phyloP scores from a whole-genome alignment of 2,329 filamentous ascomycete genomes.

The Ophiostoma triangulosporum region DNA sequence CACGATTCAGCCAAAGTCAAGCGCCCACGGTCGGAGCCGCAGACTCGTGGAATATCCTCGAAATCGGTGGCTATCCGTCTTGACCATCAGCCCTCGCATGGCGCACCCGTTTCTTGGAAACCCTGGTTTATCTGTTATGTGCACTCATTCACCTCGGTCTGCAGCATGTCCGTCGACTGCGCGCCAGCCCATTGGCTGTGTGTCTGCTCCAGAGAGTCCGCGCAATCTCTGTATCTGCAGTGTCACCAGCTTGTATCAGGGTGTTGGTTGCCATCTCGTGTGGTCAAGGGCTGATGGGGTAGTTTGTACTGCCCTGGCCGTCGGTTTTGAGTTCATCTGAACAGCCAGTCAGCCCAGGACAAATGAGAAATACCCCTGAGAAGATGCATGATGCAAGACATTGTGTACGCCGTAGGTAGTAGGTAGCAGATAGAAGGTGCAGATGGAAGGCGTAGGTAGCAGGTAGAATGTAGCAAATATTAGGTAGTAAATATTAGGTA shows the following conservation, averaged over 20 bases:
- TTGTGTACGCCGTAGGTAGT: not conserved
- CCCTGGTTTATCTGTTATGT: not conserved
- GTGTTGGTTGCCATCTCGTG: not conserved
- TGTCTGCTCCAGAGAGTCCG: not conserved
- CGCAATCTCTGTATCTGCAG: not conserved
- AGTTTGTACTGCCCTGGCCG: not conserved
- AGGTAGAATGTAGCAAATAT: no score
- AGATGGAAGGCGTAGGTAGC: no score
- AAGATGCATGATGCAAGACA: not conserved
- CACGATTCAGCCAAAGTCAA: not conserved
- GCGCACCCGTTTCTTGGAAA: not conserved
- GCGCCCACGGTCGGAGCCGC: not conserved
- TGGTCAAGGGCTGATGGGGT: not conserved
- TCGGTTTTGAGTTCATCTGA: not conserved
- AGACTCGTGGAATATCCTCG: not conserved
- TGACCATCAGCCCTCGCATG: no score
- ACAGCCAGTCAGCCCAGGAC: not conserved
- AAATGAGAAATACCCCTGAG: not conserved
- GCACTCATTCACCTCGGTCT: not conserved
- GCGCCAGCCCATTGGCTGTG: not conserved
- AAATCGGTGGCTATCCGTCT: not conserved
- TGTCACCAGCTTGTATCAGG: not conserved
- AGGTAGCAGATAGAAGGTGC: no score
- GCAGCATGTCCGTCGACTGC: not conserved
- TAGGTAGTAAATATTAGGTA: no score